A percentile compares a stretch with the other conserved stretches of the same genome.
phyloP scores from a whole-genome alignment of 176 grass and related monocot species.

The Calamus simplicifolius region DNA sequence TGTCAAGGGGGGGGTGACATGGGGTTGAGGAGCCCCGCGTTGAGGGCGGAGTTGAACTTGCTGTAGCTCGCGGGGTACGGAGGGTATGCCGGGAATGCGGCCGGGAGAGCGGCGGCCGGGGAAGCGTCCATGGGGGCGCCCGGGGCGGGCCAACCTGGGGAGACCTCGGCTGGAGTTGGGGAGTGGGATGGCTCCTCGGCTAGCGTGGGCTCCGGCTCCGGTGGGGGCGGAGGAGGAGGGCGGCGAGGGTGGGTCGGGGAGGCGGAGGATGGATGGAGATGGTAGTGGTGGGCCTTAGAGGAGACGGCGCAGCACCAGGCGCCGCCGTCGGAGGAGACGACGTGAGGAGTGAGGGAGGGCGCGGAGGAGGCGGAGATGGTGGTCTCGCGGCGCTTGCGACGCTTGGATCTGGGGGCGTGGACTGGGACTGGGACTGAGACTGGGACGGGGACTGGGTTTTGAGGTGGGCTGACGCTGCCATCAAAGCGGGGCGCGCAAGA shows the following conservation, averaged over 20 bases:
- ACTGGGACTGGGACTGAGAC: too few species aligned
- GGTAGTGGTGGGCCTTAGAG: conserved; percentile 11
- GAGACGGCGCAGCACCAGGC: conserved; percentile 46
- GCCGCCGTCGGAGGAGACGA: conserved; percentile 42
- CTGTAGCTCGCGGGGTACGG: conserved; percentile 73
- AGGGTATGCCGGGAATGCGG: conserved; percentile 36
- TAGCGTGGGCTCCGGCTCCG: too few species aligned
- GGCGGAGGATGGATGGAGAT: too few species aligned
- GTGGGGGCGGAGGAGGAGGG: neutral
- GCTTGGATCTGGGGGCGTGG: conserved; percentile 36
- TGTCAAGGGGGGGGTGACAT: conserved; percentile 92
- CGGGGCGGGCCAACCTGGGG: too few species aligned
- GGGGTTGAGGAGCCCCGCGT: conserved; percentile 93
- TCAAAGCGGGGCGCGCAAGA: too few species aligned
- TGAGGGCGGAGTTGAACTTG: conserved; percentile 98
- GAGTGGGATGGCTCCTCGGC: too few species aligned
- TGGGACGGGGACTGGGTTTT: neutral
- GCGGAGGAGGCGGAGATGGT: conserved; percentile 6
- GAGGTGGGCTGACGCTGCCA: neutral
- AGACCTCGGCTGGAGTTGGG: too few species aligned
- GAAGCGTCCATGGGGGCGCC: conserved; percentile 19
- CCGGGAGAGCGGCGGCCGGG: neutral
- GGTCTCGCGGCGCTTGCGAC: conserved; percentile 27
- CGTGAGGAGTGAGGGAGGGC: conserved; percentile 8
- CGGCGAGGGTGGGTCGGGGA: neutral